Evolutionary conservation across 2,329 filamentous ascomycete species (phyloP).

Genomic region (Stemphylium vesicarium): DNA sequence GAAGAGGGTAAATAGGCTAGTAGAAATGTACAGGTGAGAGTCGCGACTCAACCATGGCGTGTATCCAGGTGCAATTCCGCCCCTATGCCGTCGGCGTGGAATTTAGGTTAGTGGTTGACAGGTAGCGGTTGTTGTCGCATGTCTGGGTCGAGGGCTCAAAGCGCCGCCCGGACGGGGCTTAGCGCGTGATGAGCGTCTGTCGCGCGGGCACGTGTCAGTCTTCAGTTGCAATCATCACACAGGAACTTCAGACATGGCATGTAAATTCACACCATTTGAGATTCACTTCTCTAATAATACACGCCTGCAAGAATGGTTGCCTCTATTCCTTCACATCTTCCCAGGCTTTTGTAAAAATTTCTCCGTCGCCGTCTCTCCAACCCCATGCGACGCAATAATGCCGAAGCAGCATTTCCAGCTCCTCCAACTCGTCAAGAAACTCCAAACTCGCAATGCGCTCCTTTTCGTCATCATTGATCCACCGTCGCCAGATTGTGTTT

Average conservation of each 20-base stretch:
- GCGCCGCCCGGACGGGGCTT: constrained; percentile 19
- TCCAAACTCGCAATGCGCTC: constrained; percentile 80
- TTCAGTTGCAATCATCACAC: background rate
- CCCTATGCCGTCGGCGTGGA: background rate
- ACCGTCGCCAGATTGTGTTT: constrained; percentile 75
- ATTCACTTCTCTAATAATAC: background rate
- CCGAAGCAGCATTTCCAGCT: constrained; percentile 83
- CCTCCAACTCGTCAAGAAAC: constrained; percentile 92
- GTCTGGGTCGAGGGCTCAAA: constrained; percentile 15
- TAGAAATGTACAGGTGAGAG: background rate
- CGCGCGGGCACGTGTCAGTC: constrained; percentile 9
- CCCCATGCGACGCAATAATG: constrained; percentile 95
- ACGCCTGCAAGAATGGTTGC: background rate
- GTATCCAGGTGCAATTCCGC: background rate
- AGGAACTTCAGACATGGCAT: background rate
- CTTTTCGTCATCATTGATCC: constrained; percentile 75
- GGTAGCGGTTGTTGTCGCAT: constrained; percentile 14
- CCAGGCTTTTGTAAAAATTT: constrained; percentile 46
- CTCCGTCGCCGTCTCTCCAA: constrained; percentile 64
- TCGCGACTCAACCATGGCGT: background rate
- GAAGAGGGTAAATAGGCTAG: background rate
- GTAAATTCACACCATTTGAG: background rate
- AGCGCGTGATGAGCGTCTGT: constrained; percentile 15
- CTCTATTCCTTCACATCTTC: constrained; percentile 28
- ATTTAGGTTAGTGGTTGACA: background rate